Conservation (phyloP, 148 eudicot species). For the Heliosperma pusillum region DNA sequence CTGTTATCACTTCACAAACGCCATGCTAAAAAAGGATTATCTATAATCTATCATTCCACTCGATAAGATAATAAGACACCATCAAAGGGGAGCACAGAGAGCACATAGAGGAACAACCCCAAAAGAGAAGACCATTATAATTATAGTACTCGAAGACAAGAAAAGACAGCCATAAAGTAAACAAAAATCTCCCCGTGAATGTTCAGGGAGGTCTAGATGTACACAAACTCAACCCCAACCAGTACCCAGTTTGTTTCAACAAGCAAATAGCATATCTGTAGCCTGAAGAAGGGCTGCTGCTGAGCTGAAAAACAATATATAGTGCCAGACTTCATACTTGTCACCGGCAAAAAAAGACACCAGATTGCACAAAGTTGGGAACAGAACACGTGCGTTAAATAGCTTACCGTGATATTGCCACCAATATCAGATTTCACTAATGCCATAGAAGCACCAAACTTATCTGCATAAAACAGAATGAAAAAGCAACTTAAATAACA, state of each 20-base stretch:
- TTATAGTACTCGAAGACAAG: neutral
- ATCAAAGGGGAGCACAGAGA: neutral
- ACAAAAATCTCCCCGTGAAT: neutral
- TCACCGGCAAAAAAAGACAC: neutral
- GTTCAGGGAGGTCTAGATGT: neutral
- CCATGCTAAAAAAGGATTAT: neutral
- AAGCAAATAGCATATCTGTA: neutral
- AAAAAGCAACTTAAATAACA: slow-evolving; percentile 3
- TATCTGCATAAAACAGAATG: slow-evolving; percentile 44
- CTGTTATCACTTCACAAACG: neutral
- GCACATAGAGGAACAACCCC: neutral
- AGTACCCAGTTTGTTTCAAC: neutral
- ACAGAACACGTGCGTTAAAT: neutral
- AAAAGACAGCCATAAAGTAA: neutral
- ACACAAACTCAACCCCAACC: neutral
- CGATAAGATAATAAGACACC: neutral
- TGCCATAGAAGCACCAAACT: slow-evolving; percentile 81
- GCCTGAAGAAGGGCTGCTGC: too few relatives aligned
- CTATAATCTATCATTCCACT: neutral
- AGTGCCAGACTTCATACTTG: neutral
- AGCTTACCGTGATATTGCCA: slow-evolving; percentile 61
- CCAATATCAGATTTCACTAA: slow-evolving; percentile 83
- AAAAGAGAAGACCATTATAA: neutral
- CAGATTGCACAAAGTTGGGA: neutral
- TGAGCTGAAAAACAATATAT: neutral